A percentile compares a stretch with the other conserved stretches of the same genome.
phyloP scores from a whole-genome alignment of 2,329 filamentous ascomycete species.

The Cladosporium sp. region DNA sequence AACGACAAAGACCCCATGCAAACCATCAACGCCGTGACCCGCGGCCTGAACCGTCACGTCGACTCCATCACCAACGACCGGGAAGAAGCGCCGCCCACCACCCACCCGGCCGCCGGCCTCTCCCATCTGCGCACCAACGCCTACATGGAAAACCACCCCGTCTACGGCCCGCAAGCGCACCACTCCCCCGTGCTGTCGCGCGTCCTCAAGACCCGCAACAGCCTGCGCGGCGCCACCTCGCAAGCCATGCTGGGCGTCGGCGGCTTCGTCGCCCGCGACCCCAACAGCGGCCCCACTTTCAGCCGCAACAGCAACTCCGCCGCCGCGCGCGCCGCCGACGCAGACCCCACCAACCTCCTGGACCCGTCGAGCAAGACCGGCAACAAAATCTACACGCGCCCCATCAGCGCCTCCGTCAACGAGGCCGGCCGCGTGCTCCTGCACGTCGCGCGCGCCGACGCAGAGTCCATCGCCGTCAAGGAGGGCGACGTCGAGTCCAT shows the following conservation, averaged over 20 bases:
- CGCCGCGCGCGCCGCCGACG: constrained; percentile 23
- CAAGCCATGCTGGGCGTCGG: constrained; percentile 41
- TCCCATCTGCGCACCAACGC: constrained; percentile 56
- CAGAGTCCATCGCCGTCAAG: constrained; percentile 31
- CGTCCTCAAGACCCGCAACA: constrained; percentile 47
- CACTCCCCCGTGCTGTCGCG: constrained; percentile 54
- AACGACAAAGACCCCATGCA: constrained; percentile 34
- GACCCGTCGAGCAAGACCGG: constrained; percentile 46
- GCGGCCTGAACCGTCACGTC: constrained; percentile 1
- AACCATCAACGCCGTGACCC: not conserved
- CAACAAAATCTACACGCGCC: constrained; percentile 50
- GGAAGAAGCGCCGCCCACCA: constrained; percentile 50
- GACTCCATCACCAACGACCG: constrained; percentile 18
- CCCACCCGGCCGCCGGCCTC: constrained; percentile 62
- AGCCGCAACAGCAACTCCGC: constrained; percentile 32
- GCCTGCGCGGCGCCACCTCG: constrained; percentile 30
- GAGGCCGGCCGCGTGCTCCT: constrained; percentile 43
- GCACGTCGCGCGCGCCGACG: constrained; percentile 26
- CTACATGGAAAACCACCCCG: constrained; percentile 56
- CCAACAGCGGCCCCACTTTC: constrained; percentile 32
- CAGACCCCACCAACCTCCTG: constrained; percentile 28
- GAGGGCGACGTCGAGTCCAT: constrained; percentile 22
- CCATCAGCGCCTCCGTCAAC: constrained; percentile 43
- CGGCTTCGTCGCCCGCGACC: constrained; percentile 40
- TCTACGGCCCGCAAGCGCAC: constrained; percentile 54